Evolutionary conservation across 805 yeast genomes (phyloP).

Genomic region (Yarrowia osloensis): DNA sequence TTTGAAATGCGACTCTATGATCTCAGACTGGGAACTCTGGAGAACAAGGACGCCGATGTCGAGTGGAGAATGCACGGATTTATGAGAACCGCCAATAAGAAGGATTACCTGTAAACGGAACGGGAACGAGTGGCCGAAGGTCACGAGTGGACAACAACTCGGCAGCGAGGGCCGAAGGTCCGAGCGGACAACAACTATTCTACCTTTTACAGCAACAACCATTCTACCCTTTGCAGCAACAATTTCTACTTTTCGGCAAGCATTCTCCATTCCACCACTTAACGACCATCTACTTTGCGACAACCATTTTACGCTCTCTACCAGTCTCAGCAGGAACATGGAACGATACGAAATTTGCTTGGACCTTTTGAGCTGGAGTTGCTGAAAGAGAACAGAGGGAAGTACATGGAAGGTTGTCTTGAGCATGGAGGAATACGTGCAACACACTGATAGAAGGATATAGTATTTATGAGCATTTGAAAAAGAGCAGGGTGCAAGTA

Average conservation of each 20-base stretch:
- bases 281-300: too few species aligned
- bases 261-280: too few species aligned
- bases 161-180: not conserved
- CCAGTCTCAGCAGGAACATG: too few species aligned
- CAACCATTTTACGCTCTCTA: too few species aligned
- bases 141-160: not conserved
- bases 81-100: slow-evolving; percentile 92
- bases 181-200: not conserved
- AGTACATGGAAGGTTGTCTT: too few species aligned
- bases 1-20: slow-evolving; percentile 95
- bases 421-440: too few species aligned
- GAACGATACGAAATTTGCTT: too few species aligned
- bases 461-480: slow-evolving; percentile 18
- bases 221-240: too few species aligned
- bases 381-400: too few species aligned
- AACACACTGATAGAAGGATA: slow-evolving; percentile 8
- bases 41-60: slow-evolving; percentile 94
- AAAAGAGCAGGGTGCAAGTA: not conserved
- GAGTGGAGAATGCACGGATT: slow-evolving; percentile 96
- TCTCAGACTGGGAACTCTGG: slow-evolving; percentile 83
- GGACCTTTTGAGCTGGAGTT: too few species aligned
- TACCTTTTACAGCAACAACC: too few species aligned
- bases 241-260: too few species aligned
- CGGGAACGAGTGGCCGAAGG: not conserved
- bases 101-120: slow-evolving; percentile 65